phyloP scores from a whole-genome alignment of 352 stramenopile species.

The Phytophthora pluvialis region DNA sequence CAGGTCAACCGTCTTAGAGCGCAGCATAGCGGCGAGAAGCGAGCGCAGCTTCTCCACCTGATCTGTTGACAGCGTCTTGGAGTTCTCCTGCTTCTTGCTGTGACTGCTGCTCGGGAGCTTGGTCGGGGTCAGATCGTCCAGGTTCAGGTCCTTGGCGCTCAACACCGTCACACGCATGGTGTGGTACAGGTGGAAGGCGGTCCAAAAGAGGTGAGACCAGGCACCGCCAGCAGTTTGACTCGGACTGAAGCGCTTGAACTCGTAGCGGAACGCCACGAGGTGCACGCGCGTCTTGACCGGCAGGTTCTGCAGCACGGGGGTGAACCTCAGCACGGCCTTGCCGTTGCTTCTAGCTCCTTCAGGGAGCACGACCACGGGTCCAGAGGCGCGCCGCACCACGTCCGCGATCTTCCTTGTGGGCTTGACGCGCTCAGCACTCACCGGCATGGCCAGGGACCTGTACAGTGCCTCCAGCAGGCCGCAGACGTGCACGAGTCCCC shows the following conservation, averaged over 20 bases:
- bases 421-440: conserved; percentile 44
- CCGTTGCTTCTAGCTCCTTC: conserved; percentile 84
- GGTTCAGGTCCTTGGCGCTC: conserved; percentile 62
- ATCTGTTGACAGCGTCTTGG: conserved; percentile 46
- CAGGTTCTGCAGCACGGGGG: conserved; percentile 70
- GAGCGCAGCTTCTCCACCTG: conserved; percentile 72
- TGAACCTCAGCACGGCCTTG: conserved; percentile 76
- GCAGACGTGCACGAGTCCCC: conserved; percentile 68
- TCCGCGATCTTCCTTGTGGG: conserved; percentile 70
- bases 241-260: conserved; percentile 77
- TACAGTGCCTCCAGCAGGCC: conserved; percentile 74
- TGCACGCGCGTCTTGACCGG: conserved; percentile 66
- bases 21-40: conserved; percentile 79
- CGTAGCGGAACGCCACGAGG: conserved; percentile 80
- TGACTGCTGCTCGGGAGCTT: conserved; percentile 33
- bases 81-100: conserved; percentile 29
- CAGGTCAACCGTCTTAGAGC: conserved; percentile 78
- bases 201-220: conserved; percentile 74
- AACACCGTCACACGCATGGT: conserved; percentile 65
- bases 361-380: conserved; percentile 76
- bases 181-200: conserved; percentile 73
- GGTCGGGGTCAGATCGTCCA: conserved; percentile 47
- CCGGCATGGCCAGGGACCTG: conserved; percentile 54
- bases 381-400: conserved; percentile 61
- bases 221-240: conserved; percentile 66